Conservation (phyloP, 75 land plant species). For the Isoetes taiwanensis region DNA sequence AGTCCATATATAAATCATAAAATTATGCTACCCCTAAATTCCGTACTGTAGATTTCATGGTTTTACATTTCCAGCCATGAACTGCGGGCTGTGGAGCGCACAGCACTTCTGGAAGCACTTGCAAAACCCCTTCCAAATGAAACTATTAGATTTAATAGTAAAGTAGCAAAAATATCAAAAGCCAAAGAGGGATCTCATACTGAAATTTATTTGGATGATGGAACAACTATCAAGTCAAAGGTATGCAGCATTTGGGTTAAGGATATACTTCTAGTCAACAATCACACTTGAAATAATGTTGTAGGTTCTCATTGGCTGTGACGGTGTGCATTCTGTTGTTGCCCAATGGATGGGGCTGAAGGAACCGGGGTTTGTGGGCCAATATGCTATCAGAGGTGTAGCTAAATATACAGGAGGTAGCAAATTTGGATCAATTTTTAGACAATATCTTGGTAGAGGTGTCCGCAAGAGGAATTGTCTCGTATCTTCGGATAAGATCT, state of each 20-base stretch:
- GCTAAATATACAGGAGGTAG: constrained; percentile 29
- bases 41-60: too few relatives aligned
- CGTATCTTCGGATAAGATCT: constrained; percentile 50
- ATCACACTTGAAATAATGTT: too few relatives aligned
- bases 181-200: constrained; percentile 13
- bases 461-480: constrained; percentile 74
- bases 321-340: constrained; percentile 70
- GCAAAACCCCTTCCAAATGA: constrained; percentile 40
- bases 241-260: too few relatives aligned
- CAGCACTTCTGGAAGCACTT: constrained; percentile 51
- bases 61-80: too few relatives aligned
- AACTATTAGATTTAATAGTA: constrained; percentile 43
- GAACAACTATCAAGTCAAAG: constrained; percentile 38
- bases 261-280: too few relatives aligned
- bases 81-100: constrained; percentile 58
- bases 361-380: constrained; percentile 18
- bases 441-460: constrained; percentile 68
- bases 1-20: too few relatives aligned
- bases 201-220: constrained; percentile 39
- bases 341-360: constrained; percentile 39
- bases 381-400: constrained; percentile 28
- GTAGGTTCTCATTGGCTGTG: constrained; percentile 89
- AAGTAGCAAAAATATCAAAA: constrained; percentile 25
- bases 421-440: constrained; percentile 33
- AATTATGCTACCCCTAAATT: too few relatives aligned